These are phyloP conservation scores for Phytopythium kandeliae DNA, from an alignment of 352 stramenopile genomes.

Conservation along the genomic window DNA sequence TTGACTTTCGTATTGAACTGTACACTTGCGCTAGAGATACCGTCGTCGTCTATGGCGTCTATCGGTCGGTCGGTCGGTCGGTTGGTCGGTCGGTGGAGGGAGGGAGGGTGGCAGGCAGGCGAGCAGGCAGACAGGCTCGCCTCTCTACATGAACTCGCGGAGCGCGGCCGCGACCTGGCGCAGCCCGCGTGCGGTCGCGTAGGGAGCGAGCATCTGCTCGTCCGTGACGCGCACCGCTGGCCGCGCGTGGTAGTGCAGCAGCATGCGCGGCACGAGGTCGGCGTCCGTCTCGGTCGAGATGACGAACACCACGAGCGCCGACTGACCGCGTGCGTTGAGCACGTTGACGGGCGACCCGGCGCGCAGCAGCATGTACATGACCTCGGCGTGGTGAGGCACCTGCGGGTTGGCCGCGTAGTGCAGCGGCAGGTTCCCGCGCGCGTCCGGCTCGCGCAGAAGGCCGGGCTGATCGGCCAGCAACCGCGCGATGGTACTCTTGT, in stretches of 20 bases:
- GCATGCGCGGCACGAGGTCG: slow-evolving; percentile 35
- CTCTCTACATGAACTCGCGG: slow-evolving; percentile 41
- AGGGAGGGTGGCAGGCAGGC: background rate
- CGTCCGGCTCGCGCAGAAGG: slow-evolving; percentile 30
- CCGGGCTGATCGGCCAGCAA: slow-evolving; percentile 29
- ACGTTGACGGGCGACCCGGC: slow-evolving; percentile 46
- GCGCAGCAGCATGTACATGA: slow-evolving; percentile 42
- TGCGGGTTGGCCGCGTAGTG: slow-evolving; percentile 45
- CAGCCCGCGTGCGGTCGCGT: slow-evolving; percentile 28
- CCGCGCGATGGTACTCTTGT: slow-evolving; percentile 25
- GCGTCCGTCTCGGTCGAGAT: slow-evolving; percentile 48
- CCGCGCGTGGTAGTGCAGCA: slow-evolving; percentile 47
- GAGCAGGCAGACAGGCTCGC: too few species aligned
- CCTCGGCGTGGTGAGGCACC: slow-evolving; percentile 22
- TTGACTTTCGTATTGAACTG: slow-evolving; percentile 4
- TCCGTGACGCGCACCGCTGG: slow-evolving; percentile 40
- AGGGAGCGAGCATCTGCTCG: slow-evolving; percentile 40
- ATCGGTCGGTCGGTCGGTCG: too few species aligned
- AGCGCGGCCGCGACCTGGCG: slow-evolving; percentile 38
- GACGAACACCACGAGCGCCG: slow-evolving; percentile 44
- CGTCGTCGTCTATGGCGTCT: background rate
- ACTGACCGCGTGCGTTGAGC: slow-evolving; percentile 43
- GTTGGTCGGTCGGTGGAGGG: background rate
- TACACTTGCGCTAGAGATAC: slow-evolving; percentile 2
- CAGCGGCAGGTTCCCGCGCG: slow-evolving; percentile 50